Conservation (phyloP, 371 early-diverging fungal species). For the Mortierella sp. region DNA sequence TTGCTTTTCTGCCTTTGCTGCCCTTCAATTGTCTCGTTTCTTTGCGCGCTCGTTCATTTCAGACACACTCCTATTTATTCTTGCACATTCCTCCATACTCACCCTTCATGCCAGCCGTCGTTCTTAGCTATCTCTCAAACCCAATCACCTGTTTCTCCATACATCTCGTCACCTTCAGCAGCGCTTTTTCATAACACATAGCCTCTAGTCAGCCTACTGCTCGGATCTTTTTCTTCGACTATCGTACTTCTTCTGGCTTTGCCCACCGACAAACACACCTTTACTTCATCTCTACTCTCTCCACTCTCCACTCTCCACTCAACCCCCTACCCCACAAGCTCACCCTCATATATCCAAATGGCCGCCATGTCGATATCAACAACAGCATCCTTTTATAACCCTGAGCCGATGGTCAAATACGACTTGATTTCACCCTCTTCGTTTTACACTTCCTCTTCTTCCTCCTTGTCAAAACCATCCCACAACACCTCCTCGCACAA, state of each 20-base stretch:
- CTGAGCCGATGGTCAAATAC: constrained; percentile 41
- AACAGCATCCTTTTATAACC: constrained; percentile 42
- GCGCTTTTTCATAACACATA: not conserved
- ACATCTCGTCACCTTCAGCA: constrained; percentile 2
- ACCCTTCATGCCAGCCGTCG: constrained; percentile 7
- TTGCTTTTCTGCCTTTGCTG: constrained; percentile 3
- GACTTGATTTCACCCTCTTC: constrained; percentile 43
- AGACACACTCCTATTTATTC: not conserved
- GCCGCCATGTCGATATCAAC: constrained; percentile 44
- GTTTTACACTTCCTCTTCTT: constrained; percentile 7
- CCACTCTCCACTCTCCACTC: not conserved
- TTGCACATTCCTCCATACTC: constrained; percentile 19
- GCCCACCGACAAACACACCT: constrained; percentile 1
- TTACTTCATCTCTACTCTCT: not conserved
- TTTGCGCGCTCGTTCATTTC: not conserved
- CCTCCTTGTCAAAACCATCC: not conserved
- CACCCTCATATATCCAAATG: constrained; percentile 8
- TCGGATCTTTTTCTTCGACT: constrained; percentile 4
- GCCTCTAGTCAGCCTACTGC: constrained; percentile 2
- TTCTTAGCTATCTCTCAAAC: constrained; percentile 3
- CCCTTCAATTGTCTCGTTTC: not conserved
- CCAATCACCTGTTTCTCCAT: constrained; percentile 51
- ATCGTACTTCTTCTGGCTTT: not conserved
- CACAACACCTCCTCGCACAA: constrained; percentile 5
- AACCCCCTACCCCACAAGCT: not conserved